phyloP scores from a whole-genome alignment of 371 early-diverging fungal genomes.

The Mortierella sp. region DNA sequence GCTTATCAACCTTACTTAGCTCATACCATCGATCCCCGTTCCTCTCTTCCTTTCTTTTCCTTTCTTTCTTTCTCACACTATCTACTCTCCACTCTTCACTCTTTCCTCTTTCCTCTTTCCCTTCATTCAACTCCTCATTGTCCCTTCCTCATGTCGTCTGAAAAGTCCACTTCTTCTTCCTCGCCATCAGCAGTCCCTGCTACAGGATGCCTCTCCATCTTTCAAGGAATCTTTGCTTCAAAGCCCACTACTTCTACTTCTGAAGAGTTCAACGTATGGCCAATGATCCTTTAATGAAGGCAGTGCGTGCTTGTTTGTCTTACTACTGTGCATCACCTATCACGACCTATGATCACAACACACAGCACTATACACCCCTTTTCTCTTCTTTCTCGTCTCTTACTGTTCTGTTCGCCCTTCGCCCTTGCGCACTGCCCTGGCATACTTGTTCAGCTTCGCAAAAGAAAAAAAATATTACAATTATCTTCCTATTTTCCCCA shows the following conservation, averaged over 20 bases:
- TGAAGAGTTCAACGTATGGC: slow-evolving; percentile 8
- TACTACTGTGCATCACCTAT: background rate
- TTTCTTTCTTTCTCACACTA: background rate
- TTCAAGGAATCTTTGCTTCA: slow-evolving; percentile 26
- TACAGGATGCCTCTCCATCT: slow-evolving; percentile 42
- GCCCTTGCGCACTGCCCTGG: background rate
- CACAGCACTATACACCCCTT: background rate
- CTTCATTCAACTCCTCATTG: background rate
- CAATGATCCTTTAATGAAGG: background rate
- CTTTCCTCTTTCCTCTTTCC: background rate
- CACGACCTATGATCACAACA: background rate
- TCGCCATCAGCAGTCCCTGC: slow-evolving; percentile 11
- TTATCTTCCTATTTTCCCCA: background rate
- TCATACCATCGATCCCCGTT: slow-evolving; percentile 6
- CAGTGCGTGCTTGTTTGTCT: slow-evolving; percentile 5
- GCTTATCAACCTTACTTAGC: background rate
- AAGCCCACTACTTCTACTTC: background rate
- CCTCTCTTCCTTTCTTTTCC: background rate
- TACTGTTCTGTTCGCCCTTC: background rate
- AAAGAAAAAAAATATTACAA: background rate
- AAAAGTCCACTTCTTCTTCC: slow-evolving; percentile 6
- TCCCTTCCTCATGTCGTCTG: slow-evolving; percentile 24
- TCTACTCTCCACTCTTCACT: background rate
- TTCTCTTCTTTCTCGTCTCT: background rate
- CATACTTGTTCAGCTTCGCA: background rate